Conservation (phyloP, 805 yeast species). For the Candida jianshihensis region DNA sequence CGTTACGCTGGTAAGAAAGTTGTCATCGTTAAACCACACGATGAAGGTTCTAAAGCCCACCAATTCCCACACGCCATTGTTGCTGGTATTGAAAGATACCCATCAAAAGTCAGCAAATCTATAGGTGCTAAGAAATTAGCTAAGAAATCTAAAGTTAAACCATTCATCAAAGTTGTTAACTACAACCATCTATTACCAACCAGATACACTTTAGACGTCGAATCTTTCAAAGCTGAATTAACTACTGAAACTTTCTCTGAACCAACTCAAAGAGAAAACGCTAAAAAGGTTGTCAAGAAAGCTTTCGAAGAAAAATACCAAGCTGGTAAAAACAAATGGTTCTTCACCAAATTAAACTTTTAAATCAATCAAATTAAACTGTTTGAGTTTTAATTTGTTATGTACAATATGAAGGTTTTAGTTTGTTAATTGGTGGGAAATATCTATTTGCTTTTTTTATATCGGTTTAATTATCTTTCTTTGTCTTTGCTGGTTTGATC, state of each 20-base stretch:
- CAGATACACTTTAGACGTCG: slow-evolving; percentile 97
- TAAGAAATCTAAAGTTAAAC: slow-evolving; percentile 97
- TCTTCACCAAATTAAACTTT: slow-evolving; percentile 95
- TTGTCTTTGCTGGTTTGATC: not conserved
- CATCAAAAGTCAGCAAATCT: slow-evolving; percentile 91
- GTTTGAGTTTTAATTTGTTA: not conserved
- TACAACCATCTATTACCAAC: slow-evolving; percentile 99
- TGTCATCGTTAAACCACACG: slow-evolving; percentile 96
- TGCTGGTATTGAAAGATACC: slow-evolving; percentile 98
- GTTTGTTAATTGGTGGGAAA: not conserved
- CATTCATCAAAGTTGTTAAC: slow-evolving; percentile 98
- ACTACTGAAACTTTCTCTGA: slow-evolving; percentile 91
- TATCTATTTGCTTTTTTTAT: slow-evolving; percentile 1
- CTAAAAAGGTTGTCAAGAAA: slow-evolving; percentile 97
- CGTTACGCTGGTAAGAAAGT: slow-evolving; percentile 99
- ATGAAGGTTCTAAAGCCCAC: slow-evolving; percentile 97
- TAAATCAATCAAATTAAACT: slow-evolving; percentile 26
- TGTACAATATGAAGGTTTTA: not conserved
- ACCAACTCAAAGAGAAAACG: slow-evolving; percentile 98
- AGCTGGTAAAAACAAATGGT: slow-evolving; percentile 99
- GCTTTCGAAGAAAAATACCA: slow-evolving; percentile 99
- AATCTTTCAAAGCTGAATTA: slow-evolving; percentile 85
- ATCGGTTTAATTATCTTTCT: not conserved
- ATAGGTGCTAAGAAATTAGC: slow-evolving; percentile 95
- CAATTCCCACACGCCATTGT: slow-evolving; percentile 99